Percentiles rank a stretch among this genome's conserved stretches.
These are phyloP conservation scores for Leucaena leucocephala DNA, from an alignment of 306 rosid genomes.

Conservation along the genomic window DNA sequence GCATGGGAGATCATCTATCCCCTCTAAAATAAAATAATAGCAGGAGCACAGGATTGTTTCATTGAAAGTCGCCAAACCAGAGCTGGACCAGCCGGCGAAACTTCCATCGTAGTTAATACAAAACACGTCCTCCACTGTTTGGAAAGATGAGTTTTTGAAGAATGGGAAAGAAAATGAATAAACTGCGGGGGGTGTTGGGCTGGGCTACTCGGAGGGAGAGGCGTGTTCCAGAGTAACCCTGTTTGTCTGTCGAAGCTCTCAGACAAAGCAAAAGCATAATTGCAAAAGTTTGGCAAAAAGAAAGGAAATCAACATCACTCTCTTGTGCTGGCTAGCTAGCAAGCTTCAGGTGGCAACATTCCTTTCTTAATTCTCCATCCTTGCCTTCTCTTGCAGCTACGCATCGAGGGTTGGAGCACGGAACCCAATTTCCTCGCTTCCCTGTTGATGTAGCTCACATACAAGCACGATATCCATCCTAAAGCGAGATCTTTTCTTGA, in stretches of 20 bases:
- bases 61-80: no score
- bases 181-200: no score
- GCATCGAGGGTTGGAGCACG: not conserved
- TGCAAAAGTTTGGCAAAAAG: not conserved
- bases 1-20: no score
- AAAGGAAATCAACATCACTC: not conserved
- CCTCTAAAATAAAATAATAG: no score
- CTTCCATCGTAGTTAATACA: no score
- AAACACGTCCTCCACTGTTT: no score
- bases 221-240: not conserved
- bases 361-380: not conserved
- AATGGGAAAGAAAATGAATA: no score
- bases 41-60: no score
- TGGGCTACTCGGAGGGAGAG: no score
- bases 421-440: not conserved
- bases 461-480: not conserved
- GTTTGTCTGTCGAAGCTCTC: not conserved
- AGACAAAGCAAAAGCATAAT: not conserved
- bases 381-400: not conserved
- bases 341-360: not conserved
- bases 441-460: not conserved
- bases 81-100: no score
- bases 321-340: not conserved
- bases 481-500: conserved; percentile 8
- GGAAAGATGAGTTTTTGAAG: no score